Percentiles rank a stretch among this genome's conserved stretches.
phyloP scores from a whole-genome alignment of 192 early-diverging fungal genomes.

The Coemansia aciculifera region DNA sequence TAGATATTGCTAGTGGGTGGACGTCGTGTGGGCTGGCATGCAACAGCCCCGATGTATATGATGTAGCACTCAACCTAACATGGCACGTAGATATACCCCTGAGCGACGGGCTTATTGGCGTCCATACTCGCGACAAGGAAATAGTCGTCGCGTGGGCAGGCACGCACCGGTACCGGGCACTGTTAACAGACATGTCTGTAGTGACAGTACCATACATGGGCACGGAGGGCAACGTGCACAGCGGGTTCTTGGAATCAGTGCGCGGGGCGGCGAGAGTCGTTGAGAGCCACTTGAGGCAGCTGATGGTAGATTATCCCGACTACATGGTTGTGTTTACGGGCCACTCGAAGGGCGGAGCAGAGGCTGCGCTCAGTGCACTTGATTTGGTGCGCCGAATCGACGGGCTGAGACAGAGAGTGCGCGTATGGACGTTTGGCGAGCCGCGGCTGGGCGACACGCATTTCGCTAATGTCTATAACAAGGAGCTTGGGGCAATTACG shows the following conservation, averaged over 20 bases:
- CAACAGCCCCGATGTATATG: conserved; percentile 38
- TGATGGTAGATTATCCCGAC: conserved; percentile 33
- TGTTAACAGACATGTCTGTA: conserved; percentile 43
- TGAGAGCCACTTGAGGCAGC: conserved; percentile 3
- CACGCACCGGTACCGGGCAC: conserved; percentile 48
- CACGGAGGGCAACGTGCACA: conserved; percentile 29
- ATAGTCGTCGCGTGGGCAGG: conserved; percentile 49
- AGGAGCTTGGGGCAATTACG: conserved; percentile 28
- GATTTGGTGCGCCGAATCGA: conserved; percentile 30
- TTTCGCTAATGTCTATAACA: conserved; percentile 42
- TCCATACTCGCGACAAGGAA: conserved; percentile 31
- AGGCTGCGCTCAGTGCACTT: conserved; percentile 41
- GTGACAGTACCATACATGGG: conserved; percentile 35
- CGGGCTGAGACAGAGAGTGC: conserved; percentile 19
- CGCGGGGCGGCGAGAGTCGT: conserved; percentile 14
- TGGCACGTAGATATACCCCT: conserved; percentile 44
- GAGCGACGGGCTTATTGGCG: conserved; percentile 40
- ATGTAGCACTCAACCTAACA: conserved; percentile 41
- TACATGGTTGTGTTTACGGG: conserved; percentile 49
- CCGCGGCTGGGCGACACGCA: conserved; percentile 38
- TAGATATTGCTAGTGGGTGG: conserved; percentile 40
- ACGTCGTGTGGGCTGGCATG: conserved; percentile 42
- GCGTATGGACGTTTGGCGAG: conserved; percentile 52
- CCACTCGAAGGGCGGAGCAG: conserved; percentile 49
- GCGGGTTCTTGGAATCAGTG: conserved; percentile 41